Evolutionary conservation across 352 stramenopile genomes (phyloP), one percentile per base, ranked within the genome.

Genomic region (Blastocystis sp.): DNA sequence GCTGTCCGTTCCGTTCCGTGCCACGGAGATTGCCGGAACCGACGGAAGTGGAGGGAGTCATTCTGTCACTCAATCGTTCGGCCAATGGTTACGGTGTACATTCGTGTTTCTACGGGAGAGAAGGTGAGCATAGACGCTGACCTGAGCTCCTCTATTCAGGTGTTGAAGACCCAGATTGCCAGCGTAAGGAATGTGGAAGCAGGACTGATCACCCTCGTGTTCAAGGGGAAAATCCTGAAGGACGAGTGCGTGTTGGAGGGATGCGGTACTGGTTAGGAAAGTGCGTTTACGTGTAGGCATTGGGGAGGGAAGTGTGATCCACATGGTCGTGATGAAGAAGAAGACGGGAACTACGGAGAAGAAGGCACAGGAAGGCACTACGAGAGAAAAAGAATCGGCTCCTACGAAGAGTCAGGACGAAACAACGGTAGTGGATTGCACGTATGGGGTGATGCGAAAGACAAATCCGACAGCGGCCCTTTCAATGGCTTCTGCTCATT

Each of bases 271-370:
- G 67, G 19, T 55, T 50, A 3, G 33, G 1, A 16, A 69, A 41
- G 21, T 26, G 19, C 24, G 2, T 70, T 59, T 9, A 51, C 31
- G 19, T 45, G 6, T 45, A 85, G 74, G 74, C 29, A 66, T 85
- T 69, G 21, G 26, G 24, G 74, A 85, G n/a, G 74, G 41, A n/a
- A 85, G 74, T 45, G 41, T 85, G 51, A 59, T 85, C 1, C 74
- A 85, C 55, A 85, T 85, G 74, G 74, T 85, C 39, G 51, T 69
- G 12, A 85, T 85, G 74, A 85, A 85, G 55, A 85, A 85, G n/a
- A 67, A 67, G 45, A 85, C 51, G 51, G 74, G 65, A 45, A 59
- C 51, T 12, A 85, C 66, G 51, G 66, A 67, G 31, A 85, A 85
- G 12, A 39, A 39, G n/a, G 24, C 51, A 31, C 74, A 66, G 13